Evolutionary conservation across 768 basidiomycete genomes (phyloP).

Genomic region (Rubroboletus pulcherrimus): DNA sequence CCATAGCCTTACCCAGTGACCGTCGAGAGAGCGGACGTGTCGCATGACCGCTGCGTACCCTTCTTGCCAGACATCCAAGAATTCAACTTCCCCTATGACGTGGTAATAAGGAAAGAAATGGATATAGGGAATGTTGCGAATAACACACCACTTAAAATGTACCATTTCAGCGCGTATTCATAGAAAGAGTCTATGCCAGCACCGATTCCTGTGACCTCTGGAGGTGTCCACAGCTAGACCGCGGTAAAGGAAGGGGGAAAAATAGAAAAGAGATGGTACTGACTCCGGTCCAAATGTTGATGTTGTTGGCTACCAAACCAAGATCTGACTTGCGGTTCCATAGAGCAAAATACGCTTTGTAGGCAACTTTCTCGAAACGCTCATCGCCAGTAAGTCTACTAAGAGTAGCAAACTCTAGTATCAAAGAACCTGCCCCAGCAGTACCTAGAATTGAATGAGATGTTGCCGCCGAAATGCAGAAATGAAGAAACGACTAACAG

Average conservation of each 20-base stretch:
- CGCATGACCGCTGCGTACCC: slow-evolving; percentile 83
- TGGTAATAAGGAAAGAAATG: neutral
- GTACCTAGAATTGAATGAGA: slow-evolving; percentile 51
- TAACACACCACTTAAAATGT: slow-evolving; percentile 70
- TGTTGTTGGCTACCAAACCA: slow-evolving; percentile 84
- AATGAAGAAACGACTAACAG: slow-evolving; percentile 51
- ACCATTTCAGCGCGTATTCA: slow-evolving; percentile 93
- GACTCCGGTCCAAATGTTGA: slow-evolving; percentile 81
- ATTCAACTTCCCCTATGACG: slow-evolving; percentile 65
- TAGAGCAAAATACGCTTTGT: slow-evolving; percentile 86
- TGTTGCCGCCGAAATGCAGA: neutral
- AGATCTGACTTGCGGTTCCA: slow-evolving; percentile 91
- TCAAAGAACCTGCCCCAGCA: slow-evolving; percentile 88
- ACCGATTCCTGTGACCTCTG: slow-evolving; percentile 78
- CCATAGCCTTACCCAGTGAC: slow-evolving; percentile 66
- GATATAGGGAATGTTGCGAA: neutral
- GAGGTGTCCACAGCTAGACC: slow-evolving; percentile 61
- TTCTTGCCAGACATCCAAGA: slow-evolving; percentile 82
- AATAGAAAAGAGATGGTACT: slow-evolving; percentile 23
- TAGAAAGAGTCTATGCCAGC: slow-evolving; percentile 96
- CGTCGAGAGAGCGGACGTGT: slow-evolving; percentile 75
- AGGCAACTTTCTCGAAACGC: slow-evolving; percentile 85
- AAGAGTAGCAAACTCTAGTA: slow-evolving; percentile 92
- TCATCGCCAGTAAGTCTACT: slow-evolving; percentile 88
- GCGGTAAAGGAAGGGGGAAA: neutral